Conservation (phyloP, 768 basidiomycete species). For the Plicaturopsis crispa region DNA sequence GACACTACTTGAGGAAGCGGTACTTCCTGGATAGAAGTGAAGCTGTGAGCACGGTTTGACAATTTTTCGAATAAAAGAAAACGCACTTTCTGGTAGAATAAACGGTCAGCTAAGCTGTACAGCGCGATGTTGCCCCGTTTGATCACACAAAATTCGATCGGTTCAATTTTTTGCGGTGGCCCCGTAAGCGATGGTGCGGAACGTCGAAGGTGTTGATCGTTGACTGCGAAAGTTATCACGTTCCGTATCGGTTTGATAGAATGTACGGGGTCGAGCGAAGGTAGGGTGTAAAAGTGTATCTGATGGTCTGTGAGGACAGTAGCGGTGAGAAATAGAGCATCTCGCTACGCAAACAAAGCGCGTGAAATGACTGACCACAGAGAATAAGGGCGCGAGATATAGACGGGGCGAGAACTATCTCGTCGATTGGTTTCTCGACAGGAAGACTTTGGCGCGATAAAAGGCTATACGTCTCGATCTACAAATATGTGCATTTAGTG, state of each 20-base stretch:
- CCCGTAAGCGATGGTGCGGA: constrained; percentile 35
- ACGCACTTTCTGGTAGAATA: constrained; percentile 54
- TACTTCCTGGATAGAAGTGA: constrained; percentile 46
- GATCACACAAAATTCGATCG: constrained; percentile 66
- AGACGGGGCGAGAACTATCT: constrained; percentile 72
- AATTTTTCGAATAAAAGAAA: background rate
- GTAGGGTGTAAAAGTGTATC: constrained; percentile 74
- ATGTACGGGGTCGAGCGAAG: constrained; percentile 61
- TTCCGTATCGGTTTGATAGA: constrained; percentile 74
- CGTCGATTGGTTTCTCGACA: constrained; percentile 65
- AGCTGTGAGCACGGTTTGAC: background rate
- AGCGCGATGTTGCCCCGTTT: constrained; percentile 59
- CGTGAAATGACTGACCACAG: constrained; percentile 46
- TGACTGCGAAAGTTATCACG: constrained; percentile 74
- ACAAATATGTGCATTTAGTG: constrained; percentile 4
- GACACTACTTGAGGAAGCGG: constrained; percentile 53
- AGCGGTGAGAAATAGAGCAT: no score
- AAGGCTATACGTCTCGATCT: constrained; percentile 58
- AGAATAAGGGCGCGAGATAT: constrained; percentile 69
- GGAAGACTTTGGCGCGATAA: constrained; percentile 66
- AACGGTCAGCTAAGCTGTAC: constrained; percentile 57
- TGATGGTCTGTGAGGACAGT: constrained; percentile 36
- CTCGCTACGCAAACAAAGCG: no score
- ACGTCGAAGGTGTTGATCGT: constrained; percentile 62
- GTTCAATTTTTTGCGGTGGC: constrained; percentile 29